phyloP scores from a whole-genome alignment of 805 yeast species.

The Metschnikowia dekortorum region DNA sequence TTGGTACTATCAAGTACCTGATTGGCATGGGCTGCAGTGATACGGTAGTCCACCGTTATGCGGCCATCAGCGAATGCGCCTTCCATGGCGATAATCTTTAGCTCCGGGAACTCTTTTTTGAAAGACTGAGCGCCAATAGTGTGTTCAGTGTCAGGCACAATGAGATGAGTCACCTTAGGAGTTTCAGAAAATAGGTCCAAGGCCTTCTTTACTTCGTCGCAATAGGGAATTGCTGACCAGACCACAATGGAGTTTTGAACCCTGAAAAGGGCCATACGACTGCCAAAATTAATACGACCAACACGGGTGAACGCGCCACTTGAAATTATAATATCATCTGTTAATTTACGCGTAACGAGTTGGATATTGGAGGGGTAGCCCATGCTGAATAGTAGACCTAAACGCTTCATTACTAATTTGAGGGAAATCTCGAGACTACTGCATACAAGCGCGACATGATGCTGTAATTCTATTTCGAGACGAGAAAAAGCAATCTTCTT shows the following conservation, averaged over 20 bases:
- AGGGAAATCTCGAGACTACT: neutral
- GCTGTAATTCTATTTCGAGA: too few relatives aligned
- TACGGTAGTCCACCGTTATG: slow-evolving; percentile 38
- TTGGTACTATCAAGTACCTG: slow-evolving; percentile 21
- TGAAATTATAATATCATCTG: slow-evolving; percentile 32
- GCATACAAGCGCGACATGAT: too few relatives aligned
- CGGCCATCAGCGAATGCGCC: slow-evolving; percentile 26
- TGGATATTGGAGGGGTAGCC: slow-evolving; percentile 32
- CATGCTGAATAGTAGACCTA: neutral
- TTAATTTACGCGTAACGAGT: slow-evolving; percentile 26
- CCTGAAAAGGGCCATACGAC: slow-evolving; percentile 38
- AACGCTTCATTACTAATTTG: too few relatives aligned
- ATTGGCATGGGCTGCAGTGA: slow-evolving; percentile 36
- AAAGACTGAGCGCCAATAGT: slow-evolving; percentile 57
- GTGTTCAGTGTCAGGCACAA: slow-evolving; percentile 64
- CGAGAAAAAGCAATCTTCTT: too few relatives aligned
- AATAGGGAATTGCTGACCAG: slow-evolving; percentile 59
- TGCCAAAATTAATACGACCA: slow-evolving; percentile 34
- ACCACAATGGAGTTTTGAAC: slow-evolving; percentile 28
- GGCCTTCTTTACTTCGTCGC: slow-evolving; percentile 40
- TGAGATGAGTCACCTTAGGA: slow-evolving; percentile 42
- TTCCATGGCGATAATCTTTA: slow-evolving; percentile 53
- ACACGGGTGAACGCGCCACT: slow-evolving; percentile 32
- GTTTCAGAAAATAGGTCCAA: slow-evolving; percentile 29
- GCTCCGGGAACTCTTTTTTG: slow-evolving; percentile 45